Percentiles rank a stretch among this genome's conserved stretches.
Evolutionary conservation across 768 basidiomycete species (phyloP).

Genomic region (Mycena rebaudengoi): DNA sequence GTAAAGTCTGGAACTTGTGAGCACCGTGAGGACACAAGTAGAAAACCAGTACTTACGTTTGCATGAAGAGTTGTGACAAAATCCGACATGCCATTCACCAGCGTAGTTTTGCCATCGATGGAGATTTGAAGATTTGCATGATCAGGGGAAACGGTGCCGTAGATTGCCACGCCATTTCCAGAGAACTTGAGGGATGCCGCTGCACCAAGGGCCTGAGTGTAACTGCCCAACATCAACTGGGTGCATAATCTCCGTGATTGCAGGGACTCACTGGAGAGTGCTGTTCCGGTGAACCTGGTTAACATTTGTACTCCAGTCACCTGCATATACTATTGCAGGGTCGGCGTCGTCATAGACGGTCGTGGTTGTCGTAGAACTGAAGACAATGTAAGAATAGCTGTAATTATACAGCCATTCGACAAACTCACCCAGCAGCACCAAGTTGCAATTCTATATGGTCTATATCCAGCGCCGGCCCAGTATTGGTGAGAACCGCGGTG

Average conservation of each 20-base stretch:
- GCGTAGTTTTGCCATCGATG: slow-evolving; percentile 48
- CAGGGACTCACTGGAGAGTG: slow-evolving; percentile 52
- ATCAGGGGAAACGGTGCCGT: slow-evolving; percentile 61
- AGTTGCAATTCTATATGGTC: slow-evolving; percentile 56
- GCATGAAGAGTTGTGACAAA: slow-evolving; percentile 39
- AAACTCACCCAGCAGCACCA: slow-evolving; percentile 45
- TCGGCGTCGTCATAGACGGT: slow-evolving; percentile 53
- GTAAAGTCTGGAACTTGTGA: slow-evolving; percentile 35
- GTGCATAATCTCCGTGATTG: not conserved
- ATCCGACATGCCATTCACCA: slow-evolving; percentile 9
- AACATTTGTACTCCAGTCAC: slow-evolving; percentile 46
- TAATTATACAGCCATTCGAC: not conserved
- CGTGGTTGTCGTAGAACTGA: slow-evolving; percentile 34
- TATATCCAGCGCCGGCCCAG: slow-evolving; percentile 56
- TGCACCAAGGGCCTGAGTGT: slow-evolving; percentile 47
- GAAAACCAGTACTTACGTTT: slow-evolving; percentile 33
- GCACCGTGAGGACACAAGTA: not conserved
- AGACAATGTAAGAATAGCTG: not conserved
- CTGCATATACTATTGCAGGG: slow-evolving; percentile 49
- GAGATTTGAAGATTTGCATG: slow-evolving; percentile 56
- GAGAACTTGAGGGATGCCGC: slow-evolving; percentile 53
- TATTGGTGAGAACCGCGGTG: slow-evolving; percentile 56
- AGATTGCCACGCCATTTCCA: slow-evolving; percentile 63
- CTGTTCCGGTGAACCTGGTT: slow-evolving; percentile 41
- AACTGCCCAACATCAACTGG: slow-evolving; percentile 38